Conservation (phyloP, 805 yeast genomes). For the Metschnikowia bowlesiae region DNA sequence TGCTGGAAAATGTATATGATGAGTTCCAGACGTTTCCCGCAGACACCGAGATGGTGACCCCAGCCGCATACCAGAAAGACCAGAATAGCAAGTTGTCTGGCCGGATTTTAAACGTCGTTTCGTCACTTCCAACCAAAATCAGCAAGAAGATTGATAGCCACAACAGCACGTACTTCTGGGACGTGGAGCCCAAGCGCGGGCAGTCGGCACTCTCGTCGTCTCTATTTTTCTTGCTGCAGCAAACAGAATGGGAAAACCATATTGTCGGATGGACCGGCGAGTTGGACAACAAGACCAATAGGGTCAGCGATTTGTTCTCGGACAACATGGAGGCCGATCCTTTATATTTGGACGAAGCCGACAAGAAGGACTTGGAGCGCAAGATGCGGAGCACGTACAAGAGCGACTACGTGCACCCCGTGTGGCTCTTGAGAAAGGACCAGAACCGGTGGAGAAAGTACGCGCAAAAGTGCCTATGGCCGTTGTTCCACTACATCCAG, state of each 20-base stretch:
- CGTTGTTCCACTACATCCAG: slow-evolving; percentile 88
- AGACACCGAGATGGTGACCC: slow-evolving; percentile 21
- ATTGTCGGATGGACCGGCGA: slow-evolving; percentile 97
- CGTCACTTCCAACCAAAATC: slow-evolving; percentile 64
- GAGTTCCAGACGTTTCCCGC: slow-evolving; percentile 22
- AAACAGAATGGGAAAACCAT: slow-evolving; percentile 82
- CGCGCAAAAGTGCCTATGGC: slow-evolving; percentile 92
- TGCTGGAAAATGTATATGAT: slow-evolving; percentile 15
- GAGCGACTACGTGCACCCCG: slow-evolving; percentile 66
- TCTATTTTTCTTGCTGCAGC: slow-evolving; percentile 55
- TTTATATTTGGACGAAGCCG: slow-evolving; percentile 51
- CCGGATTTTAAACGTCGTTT: slow-evolving; percentile 61
- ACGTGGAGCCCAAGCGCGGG: slow-evolving; percentile 65
- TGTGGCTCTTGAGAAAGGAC: slow-evolving; percentile 79
- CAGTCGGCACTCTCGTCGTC: slow-evolving; percentile 82
- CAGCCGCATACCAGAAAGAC: slow-evolving; percentile 24
- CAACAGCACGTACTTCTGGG: slow-evolving; percentile 44
- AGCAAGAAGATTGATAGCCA: slow-evolving; percentile 32
- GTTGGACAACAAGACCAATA: slow-evolving; percentile 37
- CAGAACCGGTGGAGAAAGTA: slow-evolving; percentile 83
- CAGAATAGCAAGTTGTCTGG: slow-evolving; percentile 50
- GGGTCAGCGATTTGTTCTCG: slow-evolving; percentile 13
- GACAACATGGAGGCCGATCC: slow-evolving; percentile 52
- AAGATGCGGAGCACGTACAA: slow-evolving; percentile 44
- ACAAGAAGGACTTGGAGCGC: slow-evolving; percentile 47